phyloP scores from a whole-genome alignment of 345 rosid species.

The Isatis tinctoria region DNA sequence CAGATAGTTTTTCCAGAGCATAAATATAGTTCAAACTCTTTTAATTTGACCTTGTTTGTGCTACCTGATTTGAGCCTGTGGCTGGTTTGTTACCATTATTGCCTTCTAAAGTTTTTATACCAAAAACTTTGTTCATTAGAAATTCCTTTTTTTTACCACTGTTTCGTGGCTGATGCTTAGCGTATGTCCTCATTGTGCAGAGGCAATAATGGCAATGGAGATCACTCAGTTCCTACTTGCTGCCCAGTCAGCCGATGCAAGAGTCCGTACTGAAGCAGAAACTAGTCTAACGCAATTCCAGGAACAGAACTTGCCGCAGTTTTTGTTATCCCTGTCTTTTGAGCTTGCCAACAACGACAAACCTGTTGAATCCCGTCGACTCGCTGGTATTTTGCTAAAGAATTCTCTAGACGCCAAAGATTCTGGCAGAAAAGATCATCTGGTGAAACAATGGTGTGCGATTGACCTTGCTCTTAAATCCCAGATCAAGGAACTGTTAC shows the following conservation, averaged over 20 bases:
- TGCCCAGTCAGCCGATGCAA: constrained; percentile 79
- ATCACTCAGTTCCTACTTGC: constrained; percentile 74
- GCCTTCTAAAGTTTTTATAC: not conserved
- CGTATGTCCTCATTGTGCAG: constrained; percentile 24
- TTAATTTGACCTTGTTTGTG: not conserved
- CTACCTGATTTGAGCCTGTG: not conserved
- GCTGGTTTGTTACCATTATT: not conserved
- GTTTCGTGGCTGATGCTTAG: not conserved
- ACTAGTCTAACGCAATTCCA: constrained; percentile 64
- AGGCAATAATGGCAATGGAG: constrained; percentile 72
- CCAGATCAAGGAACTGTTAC: constrained; percentile 70
- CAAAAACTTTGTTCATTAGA: not conserved
- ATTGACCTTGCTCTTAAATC: constrained; percentile 58
- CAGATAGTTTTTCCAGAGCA: not conserved
- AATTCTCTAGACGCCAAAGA: constrained; percentile 92
- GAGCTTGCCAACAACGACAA: constrained; percentile 83
- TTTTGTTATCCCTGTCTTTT: constrained; percentile 62
- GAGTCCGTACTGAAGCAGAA: constrained; percentile 80
- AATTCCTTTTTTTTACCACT: not conserved
- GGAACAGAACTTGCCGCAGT: constrained; percentile 73
- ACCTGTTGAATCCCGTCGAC: constrained; percentile 72
- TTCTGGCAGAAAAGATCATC: constrained; percentile 53
- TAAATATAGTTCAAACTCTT: not conserved
- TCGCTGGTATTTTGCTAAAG: constrained; percentile 93
- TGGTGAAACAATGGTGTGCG: constrained; percentile 72